phyloP scores from a whole-genome alignment of 2,329 filamentous ascomycete species.

The Dactylellina parvicollis region DNA sequence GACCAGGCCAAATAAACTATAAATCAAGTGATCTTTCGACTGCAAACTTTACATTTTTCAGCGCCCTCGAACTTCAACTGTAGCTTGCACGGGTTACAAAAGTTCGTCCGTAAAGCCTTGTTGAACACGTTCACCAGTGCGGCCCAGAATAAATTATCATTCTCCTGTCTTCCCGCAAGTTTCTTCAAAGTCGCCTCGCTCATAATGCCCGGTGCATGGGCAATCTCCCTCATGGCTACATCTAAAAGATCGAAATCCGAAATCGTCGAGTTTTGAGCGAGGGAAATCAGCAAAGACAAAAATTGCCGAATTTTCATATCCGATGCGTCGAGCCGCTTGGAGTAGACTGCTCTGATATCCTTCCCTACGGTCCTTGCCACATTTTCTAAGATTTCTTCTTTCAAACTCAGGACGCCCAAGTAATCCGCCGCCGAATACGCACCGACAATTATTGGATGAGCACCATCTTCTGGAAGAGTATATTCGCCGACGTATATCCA shows the following conservation, averaged over 20 bases:
- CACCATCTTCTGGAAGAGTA: not conserved
- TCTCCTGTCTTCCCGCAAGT: not conserved
- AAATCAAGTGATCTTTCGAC: not conserved
- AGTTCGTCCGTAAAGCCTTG: not conserved
- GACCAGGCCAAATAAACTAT: too few relatives aligned
- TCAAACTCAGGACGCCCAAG: slow-evolving; percentile 2
- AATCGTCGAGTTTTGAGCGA: not conserved
- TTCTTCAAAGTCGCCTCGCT: not conserved
- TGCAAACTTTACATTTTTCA: not conserved
- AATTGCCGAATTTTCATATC: not conserved
- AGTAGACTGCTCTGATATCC: not conserved
- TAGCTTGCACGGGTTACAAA: not conserved
- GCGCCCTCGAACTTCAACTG: not conserved
- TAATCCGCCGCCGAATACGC: slow-evolving; percentile 11
- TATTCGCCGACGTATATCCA: slow-evolving; percentile 23
- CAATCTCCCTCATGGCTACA: not conserved
- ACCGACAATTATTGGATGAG: not conserved
- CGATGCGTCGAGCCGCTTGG: not conserved
- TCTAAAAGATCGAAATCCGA: too few relatives aligned
- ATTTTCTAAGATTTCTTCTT: slow-evolving; percentile 5
- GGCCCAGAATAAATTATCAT: not conserved
- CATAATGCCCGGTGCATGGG: too few relatives aligned
- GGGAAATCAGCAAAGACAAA: not conserved
- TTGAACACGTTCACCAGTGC: not conserved
- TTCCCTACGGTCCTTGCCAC: not conserved